Conservation (phyloP, 257 asterid species). For the Echium plantagineum region DNA sequence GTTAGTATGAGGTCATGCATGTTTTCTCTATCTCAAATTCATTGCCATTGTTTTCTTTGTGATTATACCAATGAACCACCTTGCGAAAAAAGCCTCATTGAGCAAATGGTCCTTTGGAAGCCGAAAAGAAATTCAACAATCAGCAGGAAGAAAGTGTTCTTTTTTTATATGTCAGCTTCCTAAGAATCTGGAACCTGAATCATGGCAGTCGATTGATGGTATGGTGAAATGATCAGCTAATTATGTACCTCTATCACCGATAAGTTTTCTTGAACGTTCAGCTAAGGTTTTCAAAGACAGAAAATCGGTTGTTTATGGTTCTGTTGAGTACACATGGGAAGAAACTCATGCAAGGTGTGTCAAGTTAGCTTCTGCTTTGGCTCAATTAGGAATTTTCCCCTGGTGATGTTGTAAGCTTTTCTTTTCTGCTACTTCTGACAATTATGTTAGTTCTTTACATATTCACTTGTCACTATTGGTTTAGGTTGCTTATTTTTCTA, state of each 20-base stretch:
- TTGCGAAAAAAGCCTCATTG: no score
- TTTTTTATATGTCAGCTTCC: no score
- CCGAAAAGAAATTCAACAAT: no score
- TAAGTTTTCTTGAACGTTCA: constrained; percentile 29
- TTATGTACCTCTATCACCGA: constrained; percentile 27
- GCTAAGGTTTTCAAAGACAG: constrained; percentile 27
- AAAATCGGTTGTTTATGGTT: constrained; percentile 24
- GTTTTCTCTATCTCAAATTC: no score
- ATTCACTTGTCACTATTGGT: neutral
- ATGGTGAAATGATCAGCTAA: constrained; percentile 19
- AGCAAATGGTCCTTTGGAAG: no score
- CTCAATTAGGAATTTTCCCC: constrained; percentile 25
- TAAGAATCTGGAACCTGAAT: constrained; percentile 4
- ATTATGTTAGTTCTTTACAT: neutral
- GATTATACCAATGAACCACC: no score
- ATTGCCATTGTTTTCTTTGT: no score
- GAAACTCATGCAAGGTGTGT: constrained; percentile 25
- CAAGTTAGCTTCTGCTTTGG: constrained; percentile 26
- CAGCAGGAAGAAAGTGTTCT: no score
- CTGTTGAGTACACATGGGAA: constrained; percentile 25
- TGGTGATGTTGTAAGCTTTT: constrained; percentile 23
- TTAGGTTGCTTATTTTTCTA: neutral
- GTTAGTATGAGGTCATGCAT: no score
- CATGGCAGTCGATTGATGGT: constrained; percentile 21
- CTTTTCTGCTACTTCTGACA: neutral